phyloP scores from a whole-genome alignment of 768 basidiomycete genomes.

The Collybia mongolica region DNA sequence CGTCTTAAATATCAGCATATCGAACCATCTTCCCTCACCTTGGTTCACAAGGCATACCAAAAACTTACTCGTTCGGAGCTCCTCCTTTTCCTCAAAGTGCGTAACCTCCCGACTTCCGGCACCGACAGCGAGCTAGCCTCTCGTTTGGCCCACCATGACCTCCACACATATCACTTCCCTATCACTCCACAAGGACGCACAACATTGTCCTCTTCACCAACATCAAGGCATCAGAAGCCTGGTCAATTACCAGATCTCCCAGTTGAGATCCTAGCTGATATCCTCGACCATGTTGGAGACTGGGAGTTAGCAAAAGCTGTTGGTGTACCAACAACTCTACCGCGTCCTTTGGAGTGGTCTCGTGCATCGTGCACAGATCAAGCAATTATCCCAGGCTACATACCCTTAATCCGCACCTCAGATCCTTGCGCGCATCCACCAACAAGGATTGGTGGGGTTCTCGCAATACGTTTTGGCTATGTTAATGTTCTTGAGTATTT shows the following conservation, averaged over 20 bases:
- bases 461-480: constrained; percentile 72
- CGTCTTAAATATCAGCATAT: constrained; percentile 26
- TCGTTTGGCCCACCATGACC: constrained; percentile 72
- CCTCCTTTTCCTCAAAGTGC: constrained; percentile 70
- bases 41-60: constrained; percentile 69
- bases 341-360: constrained; percentile 68
- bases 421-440: constrained; percentile 57
- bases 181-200: constrained; percentile 24
- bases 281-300: constrained; percentile 76
- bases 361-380: constrained; percentile 68
- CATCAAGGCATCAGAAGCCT: constrained; percentile 26
- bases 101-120: constrained; percentile 67
- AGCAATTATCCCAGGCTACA: constrained; percentile 66
- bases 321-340: constrained; percentile 67
- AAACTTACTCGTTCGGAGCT: constrained; percentile 68
- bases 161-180: constrained; percentile 69
- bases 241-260: constrained; percentile 61
- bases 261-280: constrained; percentile 72
- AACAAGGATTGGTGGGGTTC: constrained; percentile 65
- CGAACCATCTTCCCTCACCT: constrained; percentile 31
- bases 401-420: constrained; percentile 59
- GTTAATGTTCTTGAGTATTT: constrained; percentile 75
- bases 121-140: constrained; percentile 63
- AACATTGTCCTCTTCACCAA: constrained; percentile 23
- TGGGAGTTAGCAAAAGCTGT: constrained; percentile 85